Base-by-base conservation (phyloP, 768 basidiomycete genomes). In the Hypholoma sublateritium region DNA sequence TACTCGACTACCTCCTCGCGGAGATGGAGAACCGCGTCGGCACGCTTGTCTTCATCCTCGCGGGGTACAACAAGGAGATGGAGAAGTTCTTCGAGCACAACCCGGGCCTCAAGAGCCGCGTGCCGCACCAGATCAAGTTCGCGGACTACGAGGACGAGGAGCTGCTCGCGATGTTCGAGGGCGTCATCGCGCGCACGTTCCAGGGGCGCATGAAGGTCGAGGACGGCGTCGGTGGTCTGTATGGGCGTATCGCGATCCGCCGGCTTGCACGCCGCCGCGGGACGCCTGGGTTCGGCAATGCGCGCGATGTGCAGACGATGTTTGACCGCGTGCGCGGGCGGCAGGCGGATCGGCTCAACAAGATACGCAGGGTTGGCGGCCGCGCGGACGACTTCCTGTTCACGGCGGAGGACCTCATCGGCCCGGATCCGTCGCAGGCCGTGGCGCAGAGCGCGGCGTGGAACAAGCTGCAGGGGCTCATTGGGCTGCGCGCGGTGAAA, bases 71-170 rank as follows among this genome's bases (percentile, higher is more conserved):
- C 66, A 84, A 80, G 54, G 75, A 89, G 67, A 89, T 89, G 88
- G 88, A 89, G 60, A 82, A 77, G 42, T 89, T 89, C 71, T 89
- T 89, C 56, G 87, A 88, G 57, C 87, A 88, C 56, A 89, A 89
- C 61, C 85, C 88, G 1, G 88, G 88, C 1, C 67, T 89, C 11
- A 68, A 70, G 6, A 88, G 87, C 68, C 84, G 88, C 16, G 83
- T 89, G 6, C 88, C 88, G 0, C 79, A 84, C 58, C 69, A 67
- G 37, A 72, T 89, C 28, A 71, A 81, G 14, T 89, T 89, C 61
- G 67, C 70, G 1, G 88, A 89, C 60, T 89, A 88, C 61, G 74
- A 69, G 5, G 83, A 89, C 50, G 60, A 65, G 1, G 84, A 89
- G 56, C 70, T 89, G 2, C 71, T 81, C 55, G 58, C 67, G 3